Percentiles rank a stretch among this genome's conserved stretches.
Evolutionary conservation across 2,329 filamentous ascomycete genomes (phyloP).

Genomic region (Apiospora aurea): DNA sequence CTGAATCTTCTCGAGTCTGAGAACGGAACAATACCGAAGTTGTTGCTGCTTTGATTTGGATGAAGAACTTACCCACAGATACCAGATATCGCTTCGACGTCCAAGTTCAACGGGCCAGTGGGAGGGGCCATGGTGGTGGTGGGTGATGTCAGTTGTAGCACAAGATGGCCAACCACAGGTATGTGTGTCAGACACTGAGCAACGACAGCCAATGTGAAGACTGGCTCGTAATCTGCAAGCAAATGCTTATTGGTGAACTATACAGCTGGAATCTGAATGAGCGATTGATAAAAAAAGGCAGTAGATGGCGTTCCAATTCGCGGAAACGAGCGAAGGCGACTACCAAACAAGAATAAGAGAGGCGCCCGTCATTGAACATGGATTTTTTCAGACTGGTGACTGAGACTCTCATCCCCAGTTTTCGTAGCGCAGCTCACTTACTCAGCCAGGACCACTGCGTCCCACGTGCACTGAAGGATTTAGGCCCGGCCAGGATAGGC

Average conservation of each 20-base stretch:
- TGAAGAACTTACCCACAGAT: conserved; percentile 73
- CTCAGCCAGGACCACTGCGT: conserved; percentile 13
- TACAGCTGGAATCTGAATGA: not conserved
- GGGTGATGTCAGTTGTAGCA: conserved; percentile 5
- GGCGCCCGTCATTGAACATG: not conserved
- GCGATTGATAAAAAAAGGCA: not conserved
- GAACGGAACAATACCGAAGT: not conserved
- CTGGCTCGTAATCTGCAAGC: not conserved
- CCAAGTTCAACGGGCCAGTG: conserved; percentile 66
- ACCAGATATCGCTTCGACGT: conserved; percentile 87
- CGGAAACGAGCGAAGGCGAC: not conserved
- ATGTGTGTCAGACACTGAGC: not conserved
- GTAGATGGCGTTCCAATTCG: not conserved
- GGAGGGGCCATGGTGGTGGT: conserved; percentile 55
- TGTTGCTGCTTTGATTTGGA: not conserved
- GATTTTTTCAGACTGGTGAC: not conserved
- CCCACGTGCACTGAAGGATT: conserved; percentile 7
- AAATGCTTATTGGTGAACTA: not conserved
- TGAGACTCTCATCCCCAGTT: conserved; percentile 8
- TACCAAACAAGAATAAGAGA: not conserved
- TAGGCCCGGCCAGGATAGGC: not conserved
- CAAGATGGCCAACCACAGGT: not conserved
- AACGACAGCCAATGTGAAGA: not conserved
- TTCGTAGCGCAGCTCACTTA: conserved; percentile 2
- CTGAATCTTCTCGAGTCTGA: no score